Evolutionary conservation across 805 yeast species (phyloP), one percentile per base, ranked within the genome.

Genomic region (Jamesozyma piceae): DNA sequence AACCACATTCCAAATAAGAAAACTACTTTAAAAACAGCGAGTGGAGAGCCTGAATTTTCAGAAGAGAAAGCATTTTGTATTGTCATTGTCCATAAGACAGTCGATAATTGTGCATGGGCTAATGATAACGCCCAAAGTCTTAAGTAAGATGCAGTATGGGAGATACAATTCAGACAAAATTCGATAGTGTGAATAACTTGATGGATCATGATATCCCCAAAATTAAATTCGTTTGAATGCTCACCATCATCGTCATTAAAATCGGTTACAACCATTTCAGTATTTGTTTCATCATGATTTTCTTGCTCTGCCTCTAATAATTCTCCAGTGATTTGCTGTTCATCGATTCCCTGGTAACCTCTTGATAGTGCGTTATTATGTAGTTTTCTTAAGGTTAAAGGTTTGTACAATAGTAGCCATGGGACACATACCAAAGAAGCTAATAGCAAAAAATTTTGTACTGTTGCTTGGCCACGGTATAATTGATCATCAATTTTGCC

Each of bases 161-260:
- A 86, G 27, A 90, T 95, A 71, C 96, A 85, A 66, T 92, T 92
- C 59, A 90, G 73, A 60, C 98, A 90, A 67, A 92, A 90, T 71
- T 90, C 98, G 60, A 90, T 90, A 10, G 98, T 92, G 64, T 92
- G 97, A 53, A 90, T 90, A 20, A 90, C 95, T 66, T 90, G 98
- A 64, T 90, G 96, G 53, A 90, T 90, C 81, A 90, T 82, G 28
- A 92, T 77, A 56, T 90, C 98, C 37, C 97, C 97, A 60, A 90
- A 85, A 47, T 80, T 75, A 55, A 80, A 81, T 36, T 67, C 80
- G 31, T 69, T 76, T 49, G 72, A 73, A 9, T 49, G 49, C 17
- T 48, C 49, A 20, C 45, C 49, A 37, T 68, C 77, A 20, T 45
- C 49, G 35, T 68, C 77, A 11, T 35, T 46, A 33, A 67, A 77